Evolutionary conservation across 2,329 filamentous ascomycete species (phyloP), one percentile per base, ranked within the genome.

Genomic region (Penicillium nordicum): DNA sequence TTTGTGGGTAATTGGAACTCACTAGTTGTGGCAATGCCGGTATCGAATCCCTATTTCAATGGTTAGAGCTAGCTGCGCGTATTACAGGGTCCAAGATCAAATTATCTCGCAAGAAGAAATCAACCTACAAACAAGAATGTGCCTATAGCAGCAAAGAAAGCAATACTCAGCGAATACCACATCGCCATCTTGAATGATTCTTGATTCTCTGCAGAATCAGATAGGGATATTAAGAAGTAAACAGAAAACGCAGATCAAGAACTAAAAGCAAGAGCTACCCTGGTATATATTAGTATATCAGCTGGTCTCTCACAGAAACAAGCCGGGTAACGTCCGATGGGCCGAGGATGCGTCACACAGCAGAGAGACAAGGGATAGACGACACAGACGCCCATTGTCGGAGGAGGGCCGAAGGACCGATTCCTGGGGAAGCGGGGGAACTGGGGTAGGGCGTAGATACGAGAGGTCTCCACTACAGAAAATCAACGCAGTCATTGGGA

Each of bases 11-110:
- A 6, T 5, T 30, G 10, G 23, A 36, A 71, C 75, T 70, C 57
- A 80, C 78, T 84, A 16, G 82, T 84, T 12, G 82, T 85, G 5
- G 81, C 82, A 53, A 84, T 84, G 29, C 82, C 82, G 0, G 82
- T 84, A 65, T 84, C 83, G 57, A 84, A 84, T 3, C 82, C 82
- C 80, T 82, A 61, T 27, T 27, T 18, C 18, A 45, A 29, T 59
- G 34, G 47, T 62, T 30, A 60, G 41, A 41, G 43, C 12, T 11
- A 27, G 18, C 8, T 32, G 25, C 14, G 9, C 16, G 8, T 30
- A 16, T 9, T 16, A n/a, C 7, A 50, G 5, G 11, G 16, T 10
- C 18, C 38, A 32, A 34, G 38, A 21, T 25, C 21, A 18, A 23
- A 23, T 29, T 9, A 11, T 18, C 14, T 16, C 5, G 14, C 11